Base-by-base conservation (phyloP, 352 stramenopile species). In the Phytopythium aichiense region DNA sequence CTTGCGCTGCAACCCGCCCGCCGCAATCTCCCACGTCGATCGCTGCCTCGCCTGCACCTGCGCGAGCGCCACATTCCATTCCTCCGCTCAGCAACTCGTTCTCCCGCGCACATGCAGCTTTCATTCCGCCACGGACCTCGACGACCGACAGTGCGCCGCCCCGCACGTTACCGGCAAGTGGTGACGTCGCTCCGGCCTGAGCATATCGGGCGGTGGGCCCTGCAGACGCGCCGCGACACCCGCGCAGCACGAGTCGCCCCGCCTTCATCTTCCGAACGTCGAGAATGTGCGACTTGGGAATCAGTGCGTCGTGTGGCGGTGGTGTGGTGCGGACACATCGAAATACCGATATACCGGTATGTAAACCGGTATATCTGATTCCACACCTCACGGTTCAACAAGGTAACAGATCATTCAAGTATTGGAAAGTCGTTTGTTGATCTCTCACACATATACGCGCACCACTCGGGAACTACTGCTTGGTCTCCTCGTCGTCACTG, bases 11-110 rank as follows among this genome's bases (percentile, higher is more conserved):
- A 94, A 68, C 7, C 86, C 80, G 12, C 77, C 78, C 6, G 81
- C 80, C n/a, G 84, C 86, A 31, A 94, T 63, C 52, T 86, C 64
- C 86, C 86, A 94, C 54, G 86, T 92, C 35, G 86, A 92, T 9
- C 76, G 71, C 15, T 72, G 56, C 42, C 73, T 68, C 33, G 60
- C 23, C 74, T 66, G 16, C 42, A 13, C 31, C 52, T 58, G 7
- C 51, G 9, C 30, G 16, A n/a, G n/a, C 11, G 1, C 28, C 35
- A 43, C 12, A 4, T 12, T 11, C 16, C 15, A 45, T 15, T 3
- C 16, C 7, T 22, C 15, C 16, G 0, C 20, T 42, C 33, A 58
- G 22, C 33, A 12, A 3, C 13, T 48, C 46, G 25, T 56, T 38
- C 8, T 28, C 22, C 2, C 12, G n/a, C 6, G n/a, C 25, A 9